Evolutionary conservation across 2,329 filamentous ascomycete species (phyloP), one percentile per base, ranked within the genome.

Genomic region (Talaromyces sp.): DNA sequence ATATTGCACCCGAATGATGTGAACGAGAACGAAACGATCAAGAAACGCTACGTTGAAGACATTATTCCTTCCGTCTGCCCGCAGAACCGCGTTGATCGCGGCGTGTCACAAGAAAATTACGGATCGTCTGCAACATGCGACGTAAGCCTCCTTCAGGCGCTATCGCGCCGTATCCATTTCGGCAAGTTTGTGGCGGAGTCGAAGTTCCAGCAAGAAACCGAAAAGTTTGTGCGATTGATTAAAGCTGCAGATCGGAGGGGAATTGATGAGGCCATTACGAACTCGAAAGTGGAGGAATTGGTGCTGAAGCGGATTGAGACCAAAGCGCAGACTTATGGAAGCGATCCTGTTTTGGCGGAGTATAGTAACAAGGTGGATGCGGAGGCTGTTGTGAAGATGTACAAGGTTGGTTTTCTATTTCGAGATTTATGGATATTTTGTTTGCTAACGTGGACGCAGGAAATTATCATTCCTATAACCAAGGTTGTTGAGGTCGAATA

Each of bases 401-500:
- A 97, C 81, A 88, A 83, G 76, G 82, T 84, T 63, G 68, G 77
- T 69, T 56, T n/a, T 61, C 1, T 58, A 2, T n/a, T 34, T n/a
- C 8, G n/a, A 7, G 6, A 49, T 31, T 31, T 51, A 19, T 25
- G 38, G 11, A 19, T n/a, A 54, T 22, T 19, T 22, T 19, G 59
- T 22, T 40, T 40, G 53, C 65, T 65, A 43, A 68, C 45, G 17
- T 19, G 4, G 27, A 29, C 5, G 49, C 60, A 79, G 78, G 88
- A 84, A 87, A 97, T 77, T 79, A 93, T 99, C 67, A 99, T 99
- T 71, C 95, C 95, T 0, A 80, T 98, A 77, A 99, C 95, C n/a
- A 99, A 99, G 79, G 90, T 93, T 69, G 94, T 99, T 47, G 95
- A 99, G 83, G 93, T 99, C 10, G 95, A 99, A 72, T 99, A 99